Evolutionary conservation across 306 rosid genomes (phyloP).

Genomic region (Aeschynomene evenia): DNA sequence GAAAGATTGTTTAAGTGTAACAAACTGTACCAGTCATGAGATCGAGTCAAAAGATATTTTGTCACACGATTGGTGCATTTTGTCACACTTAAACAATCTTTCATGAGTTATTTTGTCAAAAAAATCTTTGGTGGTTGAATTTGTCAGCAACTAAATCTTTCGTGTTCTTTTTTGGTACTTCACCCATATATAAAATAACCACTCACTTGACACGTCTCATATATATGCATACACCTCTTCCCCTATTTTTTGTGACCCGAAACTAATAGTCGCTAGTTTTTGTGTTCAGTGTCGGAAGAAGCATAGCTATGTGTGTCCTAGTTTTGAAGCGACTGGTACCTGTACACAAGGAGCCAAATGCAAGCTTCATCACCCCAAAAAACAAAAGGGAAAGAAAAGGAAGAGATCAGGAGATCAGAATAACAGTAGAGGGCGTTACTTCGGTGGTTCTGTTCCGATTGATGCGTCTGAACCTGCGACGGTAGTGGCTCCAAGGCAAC

Average conservation of each 20-base stretch:
- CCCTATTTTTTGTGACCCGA: background rate
- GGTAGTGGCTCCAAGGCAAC: constrained; percentile 31
- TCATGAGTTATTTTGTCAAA: too few relatives aligned
- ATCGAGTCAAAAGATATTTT: too few relatives aligned
- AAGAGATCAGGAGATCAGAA: constrained; percentile 54
- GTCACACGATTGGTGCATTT: too few relatives aligned
- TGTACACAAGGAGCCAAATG: constrained; percentile 67
- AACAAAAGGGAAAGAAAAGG: constrained; percentile 68
- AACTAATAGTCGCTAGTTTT: constrained; percentile 33
- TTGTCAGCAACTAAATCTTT: too few relatives aligned
- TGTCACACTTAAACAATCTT: too few relatives aligned
- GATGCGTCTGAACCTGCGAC: constrained; percentile 38
- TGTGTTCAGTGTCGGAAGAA: constrained; percentile 87
- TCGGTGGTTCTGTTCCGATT: constrained; percentile 49
- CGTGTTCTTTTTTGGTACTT: too few relatives aligned
- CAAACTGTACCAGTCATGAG: too few relatives aligned
- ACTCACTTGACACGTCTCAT: too few relatives aligned
- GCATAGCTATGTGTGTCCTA: constrained; percentile 83
- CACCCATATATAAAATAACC: too few relatives aligned
- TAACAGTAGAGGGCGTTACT: constrained; percentile 64
- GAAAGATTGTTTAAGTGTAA: too few relatives aligned
- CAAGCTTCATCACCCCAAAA: constrained; percentile 91
- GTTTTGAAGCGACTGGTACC: constrained; percentile 80
- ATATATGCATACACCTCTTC: background rate
- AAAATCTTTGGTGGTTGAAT: too few relatives aligned